phyloP scores from a whole-genome alignment of 768 basidiomycete genomes.

The Leucocoprinus sp. region DNA sequence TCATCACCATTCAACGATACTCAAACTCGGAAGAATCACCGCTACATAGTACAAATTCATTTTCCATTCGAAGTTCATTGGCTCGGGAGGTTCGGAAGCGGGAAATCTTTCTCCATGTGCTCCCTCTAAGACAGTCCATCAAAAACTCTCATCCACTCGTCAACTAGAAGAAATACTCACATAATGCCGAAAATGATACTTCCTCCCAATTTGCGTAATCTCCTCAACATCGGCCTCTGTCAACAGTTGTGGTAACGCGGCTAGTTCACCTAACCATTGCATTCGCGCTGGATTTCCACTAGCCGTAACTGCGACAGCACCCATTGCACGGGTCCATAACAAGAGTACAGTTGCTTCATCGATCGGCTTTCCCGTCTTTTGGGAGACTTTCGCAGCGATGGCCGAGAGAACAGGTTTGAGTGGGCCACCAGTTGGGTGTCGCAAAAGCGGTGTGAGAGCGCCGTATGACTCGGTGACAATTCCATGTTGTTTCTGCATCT shows the following conservation, averaged over 20 bases:
- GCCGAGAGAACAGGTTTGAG: slow-evolving; percentile 28
- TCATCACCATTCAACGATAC: no score
- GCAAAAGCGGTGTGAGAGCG: slow-evolving; percentile 27
- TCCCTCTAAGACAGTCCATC: slow-evolving; percentile 18
- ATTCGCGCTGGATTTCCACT: slow-evolving; percentile 26
- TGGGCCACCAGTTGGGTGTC: slow-evolving; percentile 29
- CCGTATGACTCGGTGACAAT: slow-evolving; percentile 32
- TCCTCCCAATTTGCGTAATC: slow-evolving; percentile 27
- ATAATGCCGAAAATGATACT: slow-evolving; percentile 26
- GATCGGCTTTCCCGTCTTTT: slow-evolving; percentile 15
- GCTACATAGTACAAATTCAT: no score
- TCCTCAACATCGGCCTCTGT: slow-evolving; percentile 24
- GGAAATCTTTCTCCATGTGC: slow-evolving; percentile 29
- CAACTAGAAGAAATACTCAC: slow-evolving; percentile 15
- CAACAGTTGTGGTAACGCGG: slow-evolving; percentile 22
- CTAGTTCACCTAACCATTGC: slow-evolving; percentile 22
- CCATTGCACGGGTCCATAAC: slow-evolving; percentile 26
- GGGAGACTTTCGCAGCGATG: slow-evolving; percentile 23
- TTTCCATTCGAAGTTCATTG: neutral
- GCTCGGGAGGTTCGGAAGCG: slow-evolving; percentile 23
- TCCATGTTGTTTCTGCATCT: slow-evolving; percentile 26
- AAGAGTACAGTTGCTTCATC: slow-evolving; percentile 21
- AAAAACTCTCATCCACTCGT: neutral
- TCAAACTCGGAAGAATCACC: no score
- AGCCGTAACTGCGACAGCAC: slow-evolving; percentile 24